A percentile compares a stretch with the other conserved stretches of the same genome.
These are phyloP conservation scores for Coprinopsis strossmayeri DNA, from an alignment of 768 basidiomycete genomes.

Conservation along the genomic window DNA sequence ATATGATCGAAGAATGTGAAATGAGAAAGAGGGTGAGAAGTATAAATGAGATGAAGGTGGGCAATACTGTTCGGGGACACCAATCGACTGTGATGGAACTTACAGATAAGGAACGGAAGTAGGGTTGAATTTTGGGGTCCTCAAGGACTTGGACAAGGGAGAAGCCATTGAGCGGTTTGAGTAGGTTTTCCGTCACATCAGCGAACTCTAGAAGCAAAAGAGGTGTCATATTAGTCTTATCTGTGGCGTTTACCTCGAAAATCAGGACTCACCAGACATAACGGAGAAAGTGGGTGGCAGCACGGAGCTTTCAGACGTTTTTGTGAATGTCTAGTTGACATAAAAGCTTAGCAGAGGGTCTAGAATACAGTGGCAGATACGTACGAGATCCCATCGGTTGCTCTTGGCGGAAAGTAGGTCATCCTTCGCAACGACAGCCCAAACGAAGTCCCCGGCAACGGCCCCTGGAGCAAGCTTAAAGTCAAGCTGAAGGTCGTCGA, in stretches of 20 bases:
- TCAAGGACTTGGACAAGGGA: slow-evolving; percentile 51
- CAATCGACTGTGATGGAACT: slow-evolving; percentile 19
- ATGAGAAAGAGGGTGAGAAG: slow-evolving; percentile 3
- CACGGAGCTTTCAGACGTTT: slow-evolving; percentile 56
- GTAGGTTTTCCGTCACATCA: slow-evolving; percentile 73
- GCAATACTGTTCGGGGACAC: too few relatives aligned
- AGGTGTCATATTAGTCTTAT: slow-evolving; percentile 7
- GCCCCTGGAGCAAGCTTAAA: slow-evolving; percentile 58
- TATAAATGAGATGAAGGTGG: background rate
- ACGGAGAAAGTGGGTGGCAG: slow-evolving; percentile 61
- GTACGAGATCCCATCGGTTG: slow-evolving; percentile 81
- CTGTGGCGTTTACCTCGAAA: background rate
- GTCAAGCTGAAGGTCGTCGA: slow-evolving; percentile 71
- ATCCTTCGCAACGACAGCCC: slow-evolving; percentile 78
- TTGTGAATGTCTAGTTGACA: slow-evolving; percentile 68
- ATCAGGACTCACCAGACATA: slow-evolving; percentile 55
- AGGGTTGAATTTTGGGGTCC: slow-evolving; percentile 57
- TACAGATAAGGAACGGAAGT: slow-evolving; percentile 85
- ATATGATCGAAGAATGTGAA: background rate
- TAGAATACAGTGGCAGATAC: slow-evolving; percentile 21
- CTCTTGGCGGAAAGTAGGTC: slow-evolving; percentile 65
- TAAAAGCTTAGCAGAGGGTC: background rate
- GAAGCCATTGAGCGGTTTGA: slow-evolving; percentile 49
- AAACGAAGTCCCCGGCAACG: slow-evolving; percentile 64
- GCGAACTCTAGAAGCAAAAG: slow-evolving; percentile 55